These are phyloP conservation scores for Hypoxylon sp. DNA, from an alignment of 2,329 filamentous ascomycete genomes.

Conservation along the genomic window DNA sequence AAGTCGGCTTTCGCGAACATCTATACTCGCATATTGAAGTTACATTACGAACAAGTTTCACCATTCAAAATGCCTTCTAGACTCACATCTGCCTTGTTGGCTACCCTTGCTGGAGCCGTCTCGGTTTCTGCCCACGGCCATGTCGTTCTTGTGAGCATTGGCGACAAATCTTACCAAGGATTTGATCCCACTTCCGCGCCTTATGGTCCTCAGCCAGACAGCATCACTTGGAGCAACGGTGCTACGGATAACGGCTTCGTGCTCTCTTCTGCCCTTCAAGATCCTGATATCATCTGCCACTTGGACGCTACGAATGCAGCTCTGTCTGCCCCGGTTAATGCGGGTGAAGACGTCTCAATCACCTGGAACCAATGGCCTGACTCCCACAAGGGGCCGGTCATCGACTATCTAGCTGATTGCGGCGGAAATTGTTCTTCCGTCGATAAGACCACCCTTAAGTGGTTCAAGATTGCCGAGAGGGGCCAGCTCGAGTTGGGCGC, in stretches of 20 bases:
- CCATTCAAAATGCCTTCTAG: conserved; percentile 23
- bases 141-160: conserved; percentile 50
- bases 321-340: conserved; percentile 62
- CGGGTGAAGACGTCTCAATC: conserved; percentile 71
- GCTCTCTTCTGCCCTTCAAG: conserved; percentile 56
- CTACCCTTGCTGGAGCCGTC: conserved; percentile 44
- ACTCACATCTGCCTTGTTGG: conserved; percentile 29
- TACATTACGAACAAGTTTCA: not conserved
- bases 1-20: conserved; percentile 20
- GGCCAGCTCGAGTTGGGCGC: conserved; percentile 58
- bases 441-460: conserved; percentile 53
- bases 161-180: conserved; percentile 36
- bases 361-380: conserved; percentile 78
- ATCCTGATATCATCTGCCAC: conserved; percentile 59
- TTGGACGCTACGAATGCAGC: conserved; percentile 54
- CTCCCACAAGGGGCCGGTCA: conserved; percentile 62
- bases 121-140: conserved; percentile 54
- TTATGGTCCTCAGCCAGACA: conserved; percentile 42
- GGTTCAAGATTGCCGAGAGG: conserved; percentile 52
- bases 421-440: conserved; percentile 52
- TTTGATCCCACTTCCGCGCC: conserved; percentile 40
- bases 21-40: conserved; percentile 1
- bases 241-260: conserved; percentile 58
- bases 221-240: conserved; percentile 54
- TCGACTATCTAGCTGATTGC: conserved; percentile 57